Conservation (phyloP, 176 grass and related monocot species). For the Zoysia pacifica region DNA sequence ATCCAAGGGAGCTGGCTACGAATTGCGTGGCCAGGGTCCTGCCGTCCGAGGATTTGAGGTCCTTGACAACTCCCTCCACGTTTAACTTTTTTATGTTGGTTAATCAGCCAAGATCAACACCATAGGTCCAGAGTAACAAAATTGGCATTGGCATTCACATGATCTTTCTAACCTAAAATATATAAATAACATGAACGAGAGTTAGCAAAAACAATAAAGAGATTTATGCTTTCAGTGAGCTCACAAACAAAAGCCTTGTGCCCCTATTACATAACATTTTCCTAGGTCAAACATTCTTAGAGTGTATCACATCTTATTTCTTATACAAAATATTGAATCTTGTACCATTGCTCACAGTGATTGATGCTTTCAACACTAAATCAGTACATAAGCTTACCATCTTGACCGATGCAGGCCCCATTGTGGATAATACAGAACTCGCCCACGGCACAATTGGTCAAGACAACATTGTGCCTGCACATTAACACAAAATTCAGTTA, state of each 20-base stretch:
- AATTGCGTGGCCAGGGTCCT: too few species aligned
- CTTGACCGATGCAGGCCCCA: slow-evolving; percentile 85
- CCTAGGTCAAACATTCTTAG: not conserved
- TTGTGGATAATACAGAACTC: slow-evolving; percentile 72
- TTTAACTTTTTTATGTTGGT: too few species aligned
- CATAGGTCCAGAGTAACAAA: not conserved
- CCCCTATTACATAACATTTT: not conserved
- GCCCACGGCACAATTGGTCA: slow-evolving; percentile 81
- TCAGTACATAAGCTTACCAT: slow-evolving; percentile 50
- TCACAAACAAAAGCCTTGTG: not conserved
- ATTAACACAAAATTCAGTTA: slow-evolving; percentile 6
- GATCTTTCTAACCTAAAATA: not conserved
- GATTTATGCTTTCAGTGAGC: not conserved
- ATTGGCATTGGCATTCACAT: not conserved
- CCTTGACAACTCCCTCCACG: too few species aligned
- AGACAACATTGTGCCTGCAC: slow-evolving; percentile 67
- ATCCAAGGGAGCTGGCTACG: too few species aligned
- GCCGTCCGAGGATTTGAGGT: too few species aligned
- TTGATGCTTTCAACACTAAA: not conserved
- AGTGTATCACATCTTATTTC: not conserved
- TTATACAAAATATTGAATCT: not conserved
- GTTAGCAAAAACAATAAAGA: not conserved
- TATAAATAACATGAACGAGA: not conserved
- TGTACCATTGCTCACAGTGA: not conserved
- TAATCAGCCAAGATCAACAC: too few species aligned